phyloP scores from a whole-genome alignment of 2,329 filamentous ascomycete genomes.

The Aaosphaeria pasadenensis region DNA sequence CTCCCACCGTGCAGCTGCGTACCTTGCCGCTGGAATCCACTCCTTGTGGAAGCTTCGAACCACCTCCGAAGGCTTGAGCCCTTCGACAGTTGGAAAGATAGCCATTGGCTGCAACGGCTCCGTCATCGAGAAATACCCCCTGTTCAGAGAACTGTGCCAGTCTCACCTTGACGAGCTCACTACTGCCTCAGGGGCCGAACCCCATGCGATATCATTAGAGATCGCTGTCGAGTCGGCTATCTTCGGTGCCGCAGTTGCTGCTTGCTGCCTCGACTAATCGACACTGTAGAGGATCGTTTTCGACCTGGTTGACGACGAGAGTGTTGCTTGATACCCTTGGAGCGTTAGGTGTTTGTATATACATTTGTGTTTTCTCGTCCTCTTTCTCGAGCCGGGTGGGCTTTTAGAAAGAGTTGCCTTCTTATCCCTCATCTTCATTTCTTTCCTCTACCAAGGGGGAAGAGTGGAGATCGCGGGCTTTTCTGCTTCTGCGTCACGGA shows the following conservation, averaged over 20 bases:
- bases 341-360: neutral
- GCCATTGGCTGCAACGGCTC: slow-evolving; percentile 74
- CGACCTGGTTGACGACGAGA: neutral
- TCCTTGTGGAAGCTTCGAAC: slow-evolving; percentile 58
- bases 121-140: slow-evolving; percentile 75
- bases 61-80: slow-evolving; percentile 44
- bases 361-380: neutral
- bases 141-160: slow-evolving; percentile 63
- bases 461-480: too few species aligned
- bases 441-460: too few species aligned
- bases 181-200: slow-evolving; percentile 36
- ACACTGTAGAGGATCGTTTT: neutral
- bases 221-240: slow-evolving; percentile 72
- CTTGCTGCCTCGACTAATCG: slow-evolving; percentile 34
- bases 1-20: slow-evolving; percentile 58
- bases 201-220: slow-evolving; percentile 58
- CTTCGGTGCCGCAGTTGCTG: slow-evolving; percentile 70
- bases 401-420: too few species aligned
- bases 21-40: slow-evolving; percentile 62
- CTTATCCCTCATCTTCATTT: too few species aligned
- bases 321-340: slow-evolving; percentile 4
- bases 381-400: neutral
- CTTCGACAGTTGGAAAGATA: slow-evolving; percentile 34
- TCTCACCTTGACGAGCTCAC: slow-evolving; percentile 59
- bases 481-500: too few species aligned